Percentiles rank a stretch among this genome's conserved stretches.
phyloP scores from a whole-genome alignment of 495 filamentous ascomycete genomes.

The Aspergillus avenaceus region DNA sequence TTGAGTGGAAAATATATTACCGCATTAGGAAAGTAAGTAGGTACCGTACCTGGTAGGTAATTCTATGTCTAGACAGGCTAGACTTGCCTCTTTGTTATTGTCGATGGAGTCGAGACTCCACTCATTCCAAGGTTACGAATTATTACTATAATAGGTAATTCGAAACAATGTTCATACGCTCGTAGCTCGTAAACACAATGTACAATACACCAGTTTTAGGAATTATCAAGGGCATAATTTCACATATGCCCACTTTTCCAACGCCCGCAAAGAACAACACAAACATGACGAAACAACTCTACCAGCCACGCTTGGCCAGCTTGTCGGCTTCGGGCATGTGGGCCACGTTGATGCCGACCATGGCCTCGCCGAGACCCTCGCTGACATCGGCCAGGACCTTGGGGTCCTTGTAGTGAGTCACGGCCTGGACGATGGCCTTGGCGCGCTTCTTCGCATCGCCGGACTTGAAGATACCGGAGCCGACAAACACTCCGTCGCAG shows the following conservation, averaged over 20 bases:
- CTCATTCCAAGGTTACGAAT: too few relatives aligned
- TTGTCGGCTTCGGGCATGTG: conserved; percentile 71
- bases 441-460: conserved; percentile 85
- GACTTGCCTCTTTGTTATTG: too few relatives aligned
- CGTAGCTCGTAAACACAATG: conserved; percentile 15
- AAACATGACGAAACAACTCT: conserved; percentile 24
- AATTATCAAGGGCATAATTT: too few relatives aligned
- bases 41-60: too few relatives aligned
- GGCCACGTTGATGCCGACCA: conserved; percentile 86
- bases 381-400: conserved; percentile 83
- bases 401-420: conserved; percentile 83
- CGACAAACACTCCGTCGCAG: conserved; percentile 97
- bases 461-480: conserved; percentile 94
- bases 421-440: conserved; percentile 90
- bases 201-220: conserved; percentile 1
- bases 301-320: conserved; percentile 88
- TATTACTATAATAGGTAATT: too few relatives aligned
- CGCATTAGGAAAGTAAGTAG: too few relatives aligned
- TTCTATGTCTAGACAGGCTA: too few relatives aligned
- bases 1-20: too few relatives aligned
- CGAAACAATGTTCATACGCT: conserved; percentile 6
- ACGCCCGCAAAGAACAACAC: conserved; percentile 14
- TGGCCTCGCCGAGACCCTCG: conserved; percentile 84
- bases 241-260: conserved; percentile 15
- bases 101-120: too few relatives aligned